phyloP scores from a whole-genome alignment of 1,284 basidiomycete species.

The Naganishia cerealis region DNA sequence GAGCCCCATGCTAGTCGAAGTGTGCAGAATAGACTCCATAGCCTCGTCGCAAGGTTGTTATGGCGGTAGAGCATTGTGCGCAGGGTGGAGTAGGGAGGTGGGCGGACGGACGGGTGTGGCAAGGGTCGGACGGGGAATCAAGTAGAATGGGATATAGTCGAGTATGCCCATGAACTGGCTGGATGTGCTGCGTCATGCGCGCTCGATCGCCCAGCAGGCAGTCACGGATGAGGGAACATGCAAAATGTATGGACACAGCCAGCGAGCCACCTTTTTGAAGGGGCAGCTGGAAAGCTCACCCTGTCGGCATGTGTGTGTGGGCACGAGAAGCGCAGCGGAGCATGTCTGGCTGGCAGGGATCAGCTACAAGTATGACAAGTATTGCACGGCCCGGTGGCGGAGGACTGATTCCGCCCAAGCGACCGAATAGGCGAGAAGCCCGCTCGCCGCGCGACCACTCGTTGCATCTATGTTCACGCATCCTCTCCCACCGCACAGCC shows the following conservation, averaged over 20 bases:
- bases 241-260: no score
- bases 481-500: no score
- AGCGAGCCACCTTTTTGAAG: background rate
- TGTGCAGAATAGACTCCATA: constrained; percentile 15
- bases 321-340: no score
- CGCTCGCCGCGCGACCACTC: background rate
- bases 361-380: background rate
- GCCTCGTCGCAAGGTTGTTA: constrained; percentile 4
- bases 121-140: background rate
- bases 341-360: background rate
- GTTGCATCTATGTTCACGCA: no score
- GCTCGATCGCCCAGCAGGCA: constrained; percentile 3
- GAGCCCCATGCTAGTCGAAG: constrained; percentile 22
- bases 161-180: no score
- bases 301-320: no score
- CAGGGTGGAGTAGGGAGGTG: background rate
- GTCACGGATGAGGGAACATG: no score
- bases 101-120: no score
- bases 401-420: constrained; percentile 24
- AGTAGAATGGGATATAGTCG: background rate
- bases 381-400: background rate
- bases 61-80: constrained; percentile 19
- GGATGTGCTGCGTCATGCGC: background rate
- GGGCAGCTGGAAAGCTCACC: no score
- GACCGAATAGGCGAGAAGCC: constrained; percentile 21